A percentile compares a stretch with the other conserved stretches of the same genome.
Evolutionary conservation across 306 rosid genomes (phyloP).

Genomic region (Sophora flavescens): DNA sequence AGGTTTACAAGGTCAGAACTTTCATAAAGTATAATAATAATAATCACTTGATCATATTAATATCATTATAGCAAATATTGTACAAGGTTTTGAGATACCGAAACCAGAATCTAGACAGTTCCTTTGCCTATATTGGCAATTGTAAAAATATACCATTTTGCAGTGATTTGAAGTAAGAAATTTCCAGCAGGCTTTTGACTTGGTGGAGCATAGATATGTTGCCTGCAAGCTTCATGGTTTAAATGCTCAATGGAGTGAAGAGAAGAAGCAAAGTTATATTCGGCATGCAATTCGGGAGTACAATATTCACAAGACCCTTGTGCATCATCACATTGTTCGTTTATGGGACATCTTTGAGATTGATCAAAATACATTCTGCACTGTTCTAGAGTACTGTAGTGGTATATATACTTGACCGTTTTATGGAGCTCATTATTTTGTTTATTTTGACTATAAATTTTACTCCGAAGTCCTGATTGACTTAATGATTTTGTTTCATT

Average conservation of each 20-base stretch:
- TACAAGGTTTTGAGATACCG: slow-evolving; percentile 38
- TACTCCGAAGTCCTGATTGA: background rate
- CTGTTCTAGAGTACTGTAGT: slow-evolving; percentile 92
- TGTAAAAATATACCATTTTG: slow-evolving; percentile 88
- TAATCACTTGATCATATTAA: slow-evolving; percentile 21
- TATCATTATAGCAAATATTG: slow-evolving; percentile 18
- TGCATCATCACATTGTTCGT: slow-evolving; percentile 95
- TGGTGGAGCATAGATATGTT: slow-evolving; percentile 97
- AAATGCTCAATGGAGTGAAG: slow-evolving; percentile 99
- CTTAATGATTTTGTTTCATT: slow-evolving; percentile 11
- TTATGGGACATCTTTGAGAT: slow-evolving; percentile 99
- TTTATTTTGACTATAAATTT: slow-evolving; percentile 21
- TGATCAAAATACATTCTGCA: slow-evolving; percentile 97
- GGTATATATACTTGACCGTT: slow-evolving; percentile 58
- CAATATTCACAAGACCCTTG: slow-evolving; percentile 95
- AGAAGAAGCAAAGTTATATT: slow-evolving; percentile 98
- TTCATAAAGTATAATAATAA: slow-evolving; percentile 32
- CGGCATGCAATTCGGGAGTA: slow-evolving; percentile 98
- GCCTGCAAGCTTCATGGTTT: slow-evolving; percentile 99
- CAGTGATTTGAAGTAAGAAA: slow-evolving; percentile 98
- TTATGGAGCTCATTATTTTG: slow-evolving; percentile 38
- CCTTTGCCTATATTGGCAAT: slow-evolving; percentile 84
- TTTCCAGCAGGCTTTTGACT: slow-evolving; percentile 99
- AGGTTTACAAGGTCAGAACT: slow-evolving; percentile 96
- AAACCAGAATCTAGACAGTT: slow-evolving; percentile 49